phyloP scores from a whole-genome alignment of 352 stramenopile genomes.

The Phytophthora ohioensis region DNA sequence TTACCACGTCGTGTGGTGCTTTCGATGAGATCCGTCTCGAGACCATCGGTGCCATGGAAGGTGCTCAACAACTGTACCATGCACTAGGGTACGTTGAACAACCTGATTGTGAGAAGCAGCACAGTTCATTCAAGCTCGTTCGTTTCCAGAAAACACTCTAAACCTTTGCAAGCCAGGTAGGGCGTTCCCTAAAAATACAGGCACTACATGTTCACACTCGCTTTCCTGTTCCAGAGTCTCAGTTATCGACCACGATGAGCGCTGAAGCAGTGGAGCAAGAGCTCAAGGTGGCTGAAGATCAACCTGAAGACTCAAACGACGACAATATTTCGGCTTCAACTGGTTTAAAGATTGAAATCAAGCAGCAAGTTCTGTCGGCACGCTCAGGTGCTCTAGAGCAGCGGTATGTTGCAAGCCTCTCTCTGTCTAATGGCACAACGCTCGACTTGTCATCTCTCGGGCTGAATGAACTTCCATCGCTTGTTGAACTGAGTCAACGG shows the following conservation, averaged over 20 bases:
- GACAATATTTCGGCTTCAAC: neutral
- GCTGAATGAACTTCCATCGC: conserved; percentile 42
- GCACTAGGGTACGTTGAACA: conserved; percentile 53
- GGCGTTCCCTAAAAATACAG: conserved; percentile 33
- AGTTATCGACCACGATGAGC: neutral
- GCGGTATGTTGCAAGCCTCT: conserved; percentile 24
- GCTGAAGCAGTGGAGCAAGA: conserved; percentile 14
- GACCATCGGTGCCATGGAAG: conserved; percentile 70
- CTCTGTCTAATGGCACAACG: conserved; percentile 39
- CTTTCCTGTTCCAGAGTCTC: neutral
- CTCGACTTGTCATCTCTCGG: conserved; percentile 62
- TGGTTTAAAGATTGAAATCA: conserved; percentile 6
- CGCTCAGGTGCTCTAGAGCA: conserved; percentile 24
- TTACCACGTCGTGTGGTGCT: conserved; percentile 29
- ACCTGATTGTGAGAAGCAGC: conserved; percentile 36
- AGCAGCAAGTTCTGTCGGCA: neutral
- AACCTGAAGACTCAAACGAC: neutral
- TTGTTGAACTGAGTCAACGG: conserved; percentile 33
- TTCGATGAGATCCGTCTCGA: conserved; percentile 60
- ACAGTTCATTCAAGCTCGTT: conserved; percentile 65
- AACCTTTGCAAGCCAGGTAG: neutral
- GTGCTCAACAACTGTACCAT: conserved; percentile 62
- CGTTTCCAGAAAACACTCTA: conserved; percentile 57
- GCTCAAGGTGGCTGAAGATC: neutral
- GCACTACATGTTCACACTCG: conserved; percentile 4